Evolutionary conservation across 768 basidiomycete genomes (phyloP).

Genomic region (Mycena olivaceomarginata): DNA sequence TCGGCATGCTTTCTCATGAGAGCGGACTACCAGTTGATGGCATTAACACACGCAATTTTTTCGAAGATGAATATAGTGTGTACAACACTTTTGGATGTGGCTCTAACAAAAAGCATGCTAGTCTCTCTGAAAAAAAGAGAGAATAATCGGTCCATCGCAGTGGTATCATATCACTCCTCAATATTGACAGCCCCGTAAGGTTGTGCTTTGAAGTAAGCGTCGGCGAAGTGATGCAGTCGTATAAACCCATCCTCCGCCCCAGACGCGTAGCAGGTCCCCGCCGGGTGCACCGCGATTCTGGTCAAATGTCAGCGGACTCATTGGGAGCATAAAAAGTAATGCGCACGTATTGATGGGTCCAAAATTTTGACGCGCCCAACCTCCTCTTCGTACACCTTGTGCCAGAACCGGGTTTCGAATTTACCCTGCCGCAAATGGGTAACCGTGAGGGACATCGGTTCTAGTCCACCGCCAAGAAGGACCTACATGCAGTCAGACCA

Average conservation of each 20-base stretch:
- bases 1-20: no score
- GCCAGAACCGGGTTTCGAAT: slow-evolving; percentile 99
- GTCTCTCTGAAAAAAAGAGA: no score
- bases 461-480: slow-evolving; percentile 96
- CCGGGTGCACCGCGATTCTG: slow-evolving; percentile 95
- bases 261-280: slow-evolving; percentile 92
- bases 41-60: no score
- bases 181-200: slow-evolving; percentile 94
- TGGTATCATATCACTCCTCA: slow-evolving; percentile 60
- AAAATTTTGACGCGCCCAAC: slow-evolving; percentile 97
- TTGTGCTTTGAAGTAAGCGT: slow-evolving; percentile 93
- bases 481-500: slow-evolving; percentile 66
- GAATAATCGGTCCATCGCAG: slow-evolving; percentile 9
- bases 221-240: slow-evolving; percentile 94
- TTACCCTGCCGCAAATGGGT: slow-evolving; percentile 96
- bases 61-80: no score
- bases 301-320: slow-evolving; percentile 41
- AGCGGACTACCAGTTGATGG: no score
- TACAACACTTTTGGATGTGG: no score
- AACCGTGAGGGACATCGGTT: slow-evolving; percentile 97
- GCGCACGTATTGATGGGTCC: slow-evolving; percentile 97
- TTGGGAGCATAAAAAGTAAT: no score
- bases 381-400: slow-evolving; percentile 97
- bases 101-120: no score
- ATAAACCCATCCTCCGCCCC: slow-evolving; percentile 98